Evolutionary conservation across 108 stramenopile genomes (phyloP).

Genomic region (Stephanodiscus minutulus): DNA sequence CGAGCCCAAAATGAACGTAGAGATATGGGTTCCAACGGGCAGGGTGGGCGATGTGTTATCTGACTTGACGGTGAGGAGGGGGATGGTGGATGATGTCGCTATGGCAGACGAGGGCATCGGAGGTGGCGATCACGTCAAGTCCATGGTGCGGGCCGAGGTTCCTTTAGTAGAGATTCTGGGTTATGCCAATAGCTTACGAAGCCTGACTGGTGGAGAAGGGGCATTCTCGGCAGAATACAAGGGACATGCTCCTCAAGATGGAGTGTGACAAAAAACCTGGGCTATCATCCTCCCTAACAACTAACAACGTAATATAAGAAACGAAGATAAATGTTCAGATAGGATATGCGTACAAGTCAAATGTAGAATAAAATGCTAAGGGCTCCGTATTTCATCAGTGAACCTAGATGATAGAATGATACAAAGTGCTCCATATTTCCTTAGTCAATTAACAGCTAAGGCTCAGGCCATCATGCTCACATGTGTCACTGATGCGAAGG

Average conservation of each 20-base stretch:
- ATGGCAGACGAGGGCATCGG: constrained; percentile 51
- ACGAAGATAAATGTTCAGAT: too few species aligned
- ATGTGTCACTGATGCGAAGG: constrained; percentile 45
- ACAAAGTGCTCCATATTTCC: too few species aligned
- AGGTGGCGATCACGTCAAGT: constrained; percentile 51
- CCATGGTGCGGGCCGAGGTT: constrained; percentile 79
- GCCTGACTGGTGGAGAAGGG: constrained; percentile 85
- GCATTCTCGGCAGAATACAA: constrained; percentile 87
- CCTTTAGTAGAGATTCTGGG: constrained; percentile 87
- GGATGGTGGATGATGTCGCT: constrained; percentile 82
- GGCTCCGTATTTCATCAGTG: too few species aligned
- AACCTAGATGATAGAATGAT: too few species aligned
- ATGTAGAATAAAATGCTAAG: too few species aligned
- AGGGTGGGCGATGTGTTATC: constrained; percentile 85
- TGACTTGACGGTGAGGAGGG: constrained; percentile 81
- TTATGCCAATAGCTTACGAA: constrained; percentile 82
- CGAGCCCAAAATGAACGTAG: constrained; percentile 88
- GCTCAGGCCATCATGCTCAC: constrained; percentile 35
- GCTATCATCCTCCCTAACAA: not conserved
- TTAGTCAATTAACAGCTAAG: too few species aligned
- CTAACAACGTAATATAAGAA: not conserved
- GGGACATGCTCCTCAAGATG: constrained; percentile 54
- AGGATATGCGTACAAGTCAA: too few species aligned
- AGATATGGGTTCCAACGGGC: constrained; percentile 73
- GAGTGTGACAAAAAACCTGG: not conserved